Base-by-base conservation (phyloP, 495 filamentous ascomycete species). In the Niebla homalea region DNA sequence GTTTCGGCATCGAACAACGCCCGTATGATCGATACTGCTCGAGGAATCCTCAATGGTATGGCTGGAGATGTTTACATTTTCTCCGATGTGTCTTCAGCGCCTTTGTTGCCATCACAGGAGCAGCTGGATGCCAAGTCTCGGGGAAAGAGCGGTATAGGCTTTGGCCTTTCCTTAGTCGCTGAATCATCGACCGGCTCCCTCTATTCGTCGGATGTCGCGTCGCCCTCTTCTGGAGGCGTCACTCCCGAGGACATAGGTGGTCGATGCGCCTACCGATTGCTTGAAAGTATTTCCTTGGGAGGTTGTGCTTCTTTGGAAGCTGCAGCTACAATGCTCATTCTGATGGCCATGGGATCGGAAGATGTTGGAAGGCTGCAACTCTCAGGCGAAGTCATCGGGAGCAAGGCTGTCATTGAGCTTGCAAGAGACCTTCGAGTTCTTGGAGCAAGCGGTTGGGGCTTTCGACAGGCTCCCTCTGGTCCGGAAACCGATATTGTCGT, bases 311-410 rank as follows among this genome's bases (percentile, higher is more conserved):
- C 79, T 20, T 72, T 70, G 22, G 75, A 78, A 1, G 84, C 85
- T 2, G 78, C 78, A 4, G 66, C 75, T 4, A 87, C 80, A 0
- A 74, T 93, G 64, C 61, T 97, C 20, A 86, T 78, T 22, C 70
- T 97, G 36, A 99, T 99, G 93, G 88, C 87, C 25, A 96, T 99
- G 92, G 90, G 93, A 2, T 75, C 75, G 0, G 80, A 83, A 55
- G 80, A 84, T 62, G 80, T 84, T 46, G 80, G 80, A n/a, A 67
- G 80, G 25, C 48, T 84, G 50, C 69, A 76, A 54, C 52, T 77
- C 29, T 72, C 72, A 12, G 81, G 79, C 51, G 84, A 88, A 16
- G 82, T 94, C 3, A 60, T 96, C 39, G 88, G 80, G 3, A 80
- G 76, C 20, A 87, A 94, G 60, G 79, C 84, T 55, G 65, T 86